phyloP scores from a whole-genome alignment of 768 basidiomycete species.

The Cystoderma amianthinum region DNA sequence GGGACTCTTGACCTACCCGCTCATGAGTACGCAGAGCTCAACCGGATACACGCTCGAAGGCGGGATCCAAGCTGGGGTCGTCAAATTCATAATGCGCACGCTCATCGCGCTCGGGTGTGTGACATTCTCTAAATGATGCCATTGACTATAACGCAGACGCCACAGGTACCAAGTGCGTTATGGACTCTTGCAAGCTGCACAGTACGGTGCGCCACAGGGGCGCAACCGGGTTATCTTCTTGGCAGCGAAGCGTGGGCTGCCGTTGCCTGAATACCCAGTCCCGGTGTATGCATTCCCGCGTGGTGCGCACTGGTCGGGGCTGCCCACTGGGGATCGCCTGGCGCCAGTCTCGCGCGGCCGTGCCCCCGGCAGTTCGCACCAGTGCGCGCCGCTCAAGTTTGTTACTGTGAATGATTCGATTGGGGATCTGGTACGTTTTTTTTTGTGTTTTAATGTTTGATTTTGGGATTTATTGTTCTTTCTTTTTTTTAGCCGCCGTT shows the following conservation, averaged over 20 bases:
- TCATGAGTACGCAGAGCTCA: slow-evolving; percentile 28
- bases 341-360: slow-evolving; percentile 36
- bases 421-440: slow-evolving; percentile 52
- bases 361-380: slow-evolving; percentile 28
- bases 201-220: slow-evolving; percentile 68
- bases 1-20: slow-evolving; percentile 47
- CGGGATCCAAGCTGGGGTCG: slow-evolving; percentile 46
- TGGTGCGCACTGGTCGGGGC: slow-evolving; percentile 21
- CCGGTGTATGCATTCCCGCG: slow-evolving; percentile 49
- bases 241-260: slow-evolving; percentile 50
- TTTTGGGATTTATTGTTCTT: slow-evolving; percentile 4
- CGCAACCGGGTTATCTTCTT: slow-evolving; percentile 64
- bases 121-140: not conserved
- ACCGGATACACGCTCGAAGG: slow-evolving; percentile 19
- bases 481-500: slow-evolving; percentile 44
- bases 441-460: not conserved
- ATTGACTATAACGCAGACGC: not conserved
- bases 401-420: slow-evolving; percentile 64
- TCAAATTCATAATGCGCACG: slow-evolving; percentile 59
- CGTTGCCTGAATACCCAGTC: slow-evolving; percentile 56
- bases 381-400: slow-evolving; percentile 53
- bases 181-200: slow-evolving; percentile 60
- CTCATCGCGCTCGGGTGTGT: slow-evolving; percentile 60
- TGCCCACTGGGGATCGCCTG: slow-evolving; percentile 38
- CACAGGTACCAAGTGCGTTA: slow-evolving; percentile 60